phyloP scores from a whole-genome alignment of 139 green algal genomes.

The Deuterostichococcus epilithicus region DNA sequence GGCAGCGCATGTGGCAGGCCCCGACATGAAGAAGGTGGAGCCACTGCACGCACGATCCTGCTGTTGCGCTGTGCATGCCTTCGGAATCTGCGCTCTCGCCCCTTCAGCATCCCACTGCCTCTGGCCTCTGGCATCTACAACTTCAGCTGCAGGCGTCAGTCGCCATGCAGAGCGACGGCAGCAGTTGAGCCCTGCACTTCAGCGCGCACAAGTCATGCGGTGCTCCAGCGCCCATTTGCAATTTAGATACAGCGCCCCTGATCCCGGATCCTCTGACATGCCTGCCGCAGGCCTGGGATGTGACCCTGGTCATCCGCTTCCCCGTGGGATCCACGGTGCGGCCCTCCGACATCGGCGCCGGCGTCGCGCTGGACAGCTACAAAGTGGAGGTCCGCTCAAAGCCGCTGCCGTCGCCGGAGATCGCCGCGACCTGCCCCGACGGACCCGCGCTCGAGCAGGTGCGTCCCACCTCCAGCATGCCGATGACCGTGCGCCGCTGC shows the following conservation, averaged over 20 bases:
- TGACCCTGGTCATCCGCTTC: neutral
- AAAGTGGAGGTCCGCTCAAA: neutral
- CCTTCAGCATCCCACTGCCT: too few relatives aligned
- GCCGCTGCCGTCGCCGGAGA: neutral
- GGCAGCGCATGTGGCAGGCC: neutral
- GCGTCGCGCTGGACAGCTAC: neutral
- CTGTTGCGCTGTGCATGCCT: neutral
- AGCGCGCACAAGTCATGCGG: neutral
- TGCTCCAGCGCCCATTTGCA: too few relatives aligned
- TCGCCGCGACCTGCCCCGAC: neutral
- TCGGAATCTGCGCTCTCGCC: neutral
- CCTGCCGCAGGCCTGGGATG: neutral
- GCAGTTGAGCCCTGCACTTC: too few relatives aligned
- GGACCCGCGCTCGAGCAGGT: neutral
- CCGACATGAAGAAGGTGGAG: neutral
- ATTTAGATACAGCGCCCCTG: too few relatives aligned
- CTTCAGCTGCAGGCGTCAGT: too few relatives aligned
- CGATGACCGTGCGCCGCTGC: too few relatives aligned
- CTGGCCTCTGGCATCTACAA: too few relatives aligned
- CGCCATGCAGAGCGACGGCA: too few relatives aligned
- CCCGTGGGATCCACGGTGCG: neutral
- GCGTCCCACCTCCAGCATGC: too few relatives aligned
- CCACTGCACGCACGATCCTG: neutral
- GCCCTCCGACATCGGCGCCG: neutral
- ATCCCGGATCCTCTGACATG: too few relatives aligned